Evolutionary conservation across 441 rosid genomes (phyloP).

Genomic region (Manihot esculenta): DNA sequence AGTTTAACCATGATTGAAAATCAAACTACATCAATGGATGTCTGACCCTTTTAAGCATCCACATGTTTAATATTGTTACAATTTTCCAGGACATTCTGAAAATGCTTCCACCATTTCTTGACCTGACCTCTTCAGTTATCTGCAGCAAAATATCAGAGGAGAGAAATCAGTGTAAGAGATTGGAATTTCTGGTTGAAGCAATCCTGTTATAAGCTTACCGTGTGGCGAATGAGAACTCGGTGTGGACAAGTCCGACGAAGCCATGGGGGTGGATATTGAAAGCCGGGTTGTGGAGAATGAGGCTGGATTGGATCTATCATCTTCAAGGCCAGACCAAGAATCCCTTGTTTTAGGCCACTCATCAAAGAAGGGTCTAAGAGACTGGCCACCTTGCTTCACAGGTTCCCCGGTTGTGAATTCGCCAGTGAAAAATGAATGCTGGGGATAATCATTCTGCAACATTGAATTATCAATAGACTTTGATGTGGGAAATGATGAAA

Average conservation of each 20-base stretch:
- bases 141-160: too few relatives aligned
- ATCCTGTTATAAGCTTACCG: background rate
- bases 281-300: conserved; percentile 57
- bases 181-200: too few relatives aligned
- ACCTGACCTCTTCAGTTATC: conserved; percentile 6
- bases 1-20: conserved; percentile 7
- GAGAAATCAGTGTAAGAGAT: too few relatives aligned
- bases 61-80: background rate
- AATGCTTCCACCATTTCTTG: conserved; percentile 2
- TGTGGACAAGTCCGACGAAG: too few relatives aligned
- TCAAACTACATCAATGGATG: background rate
- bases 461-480: conserved; percentile 34
- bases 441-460: conserved; percentile 41
- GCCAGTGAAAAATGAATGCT: conserved; percentile 29
- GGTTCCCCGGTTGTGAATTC: conserved; percentile 36
- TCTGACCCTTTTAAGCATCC: background rate
- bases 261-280: conserved; percentile 52
- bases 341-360: conserved; percentile 57
- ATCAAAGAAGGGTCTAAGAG: conserved; percentile 60
- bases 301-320: conserved; percentile 45
- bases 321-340: conserved; percentile 50
- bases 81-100: background rate
- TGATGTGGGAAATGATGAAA: conserved; percentile 28
- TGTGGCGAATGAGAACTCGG: too few relatives aligned
- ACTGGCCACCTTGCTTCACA: conserved; percentile 41